Base-by-base conservation (phyloP, 1,139 yeast species). In the Yamadazyma kanchanaburiensis region DNA sequence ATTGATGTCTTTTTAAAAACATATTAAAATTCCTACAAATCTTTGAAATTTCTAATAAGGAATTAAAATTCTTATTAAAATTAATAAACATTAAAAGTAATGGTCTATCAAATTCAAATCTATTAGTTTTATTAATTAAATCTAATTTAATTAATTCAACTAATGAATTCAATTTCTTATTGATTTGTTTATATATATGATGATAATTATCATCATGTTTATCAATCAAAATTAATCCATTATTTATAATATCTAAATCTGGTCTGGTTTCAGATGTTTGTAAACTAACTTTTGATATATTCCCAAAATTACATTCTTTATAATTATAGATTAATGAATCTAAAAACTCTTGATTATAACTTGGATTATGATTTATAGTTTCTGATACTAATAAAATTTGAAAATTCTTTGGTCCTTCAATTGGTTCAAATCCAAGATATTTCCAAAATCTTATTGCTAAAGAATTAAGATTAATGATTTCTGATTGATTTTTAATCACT, bases 341-440 rank as follows among this genome's bases (percentile, higher is more conserved):
- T 24, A 74, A 44, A 34, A 77, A 74, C 11, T 60, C 65, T 5
- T 45, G 51, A 9, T 43, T 43, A 24, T 55, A 47, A 11, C 34
- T 28, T 23, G 28, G 39, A 29, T 29, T 40, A 33, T 37, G 43
- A 25, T 22, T 29, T 7, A 34, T 17, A 3, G 47, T 43, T 39
- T 65, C 70, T 4, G 65, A 49, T 4, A 81, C 47, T 37, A 80
- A 46, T n/a, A 81, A 41, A 4, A 77, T 55, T 34, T 72, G 75
- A 37, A 80, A 73, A 39, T 71, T 60, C 39, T 80, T 80, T 5
- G 32, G 53, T 0, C 68, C 68, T 19, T 54, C 51, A 6, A 70
- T 46, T 0, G 89, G 86, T 31, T 70, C 64, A 30, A 81, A 65
- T 35, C 74, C 72, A 40, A 82, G 51, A 37, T 68, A 54, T 31